Evolutionary conservation across 306 rosid genomes (phyloP), one percentile per base, ranked within the genome.

Genomic region (Vigna reflexopilosa): DNA sequence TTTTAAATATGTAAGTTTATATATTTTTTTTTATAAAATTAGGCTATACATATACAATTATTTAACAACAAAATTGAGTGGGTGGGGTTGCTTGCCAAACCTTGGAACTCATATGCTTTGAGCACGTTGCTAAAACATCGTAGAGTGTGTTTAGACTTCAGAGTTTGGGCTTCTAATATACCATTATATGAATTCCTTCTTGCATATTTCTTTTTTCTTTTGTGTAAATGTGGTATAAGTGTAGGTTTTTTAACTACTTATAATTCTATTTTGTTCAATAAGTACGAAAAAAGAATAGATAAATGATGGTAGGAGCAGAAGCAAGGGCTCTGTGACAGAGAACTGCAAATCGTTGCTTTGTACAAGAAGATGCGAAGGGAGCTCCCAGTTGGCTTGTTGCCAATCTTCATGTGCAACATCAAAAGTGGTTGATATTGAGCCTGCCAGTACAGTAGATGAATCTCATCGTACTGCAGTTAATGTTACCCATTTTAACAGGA

Each of bases 341-440:
- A 84, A 75, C 96, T 49, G 96, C 88, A 34, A 95, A 95, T 75
- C 91, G 98, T 48, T 94, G 90, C 87, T 90, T 92, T 85, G 93
- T 93, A 73, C 99, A 95, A 81, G 99, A 95, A 87, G 99, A 91
- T 49, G 98, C 98, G 1, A 93, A 93, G 87, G 86, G 98, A 82
- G 98, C 99, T 78, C 99, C 99, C 62, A 95, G 83, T 85, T 93
- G 73, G 97, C 98, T 75, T 89, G 89, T 80, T 89, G 92, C 73
- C 98, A 92, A 68, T 83, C 98, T 77, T 90, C 98, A 24, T 82
- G 90, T 76, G 89, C 94, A 15, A 65, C 94, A 38, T 82, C 93
- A 19, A 86, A 84, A 74, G 83, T 71, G 42, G 89, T 75, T 49
- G 97, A 91, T 77, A 67, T 87, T 51, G 97, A 85, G 73, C 91